These are phyloP conservation scores for Singerocomus inundabilis DNA, from an alignment of 1,284 basidiomycete genomes.

Conservation along the genomic window DNA sequence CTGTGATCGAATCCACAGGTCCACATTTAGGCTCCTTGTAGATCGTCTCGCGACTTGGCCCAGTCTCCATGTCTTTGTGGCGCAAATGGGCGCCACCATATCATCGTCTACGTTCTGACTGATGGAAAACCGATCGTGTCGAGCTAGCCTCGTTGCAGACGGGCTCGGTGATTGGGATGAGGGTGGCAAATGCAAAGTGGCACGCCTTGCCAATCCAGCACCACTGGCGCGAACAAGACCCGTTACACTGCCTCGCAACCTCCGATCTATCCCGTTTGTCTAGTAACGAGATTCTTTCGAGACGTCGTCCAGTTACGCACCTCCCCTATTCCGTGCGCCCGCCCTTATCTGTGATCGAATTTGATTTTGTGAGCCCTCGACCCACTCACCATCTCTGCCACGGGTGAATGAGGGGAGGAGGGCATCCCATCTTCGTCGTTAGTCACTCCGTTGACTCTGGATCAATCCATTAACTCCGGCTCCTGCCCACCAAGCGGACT, in stretches of 20 bases:
- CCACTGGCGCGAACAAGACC: neutral
- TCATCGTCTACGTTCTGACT: conserved; percentile 1
- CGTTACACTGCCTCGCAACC: neutral
- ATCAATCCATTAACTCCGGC: conserved; percentile 77
- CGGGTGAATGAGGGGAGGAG: conserved; percentile 46
- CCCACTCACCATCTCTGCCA: conserved; percentile 45
- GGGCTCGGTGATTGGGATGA: conserved; percentile 8
- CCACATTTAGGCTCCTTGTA: conserved; percentile 3
- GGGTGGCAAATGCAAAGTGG: conserved; percentile 5
- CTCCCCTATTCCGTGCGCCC: conserved; percentile 9
- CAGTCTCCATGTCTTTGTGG: conserved; percentile 3
- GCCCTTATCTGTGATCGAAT: conserved; percentile 9
- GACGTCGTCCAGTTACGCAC: conserved; percentile 38
- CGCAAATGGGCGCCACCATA: conserved; percentile 5
- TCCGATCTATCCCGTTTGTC: conserved; percentile 8
- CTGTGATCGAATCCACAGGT: neutral
- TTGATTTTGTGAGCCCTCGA: conserved; percentile 47
- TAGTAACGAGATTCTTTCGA: conserved; percentile 28
- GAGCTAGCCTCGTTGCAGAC: conserved; percentile 17
- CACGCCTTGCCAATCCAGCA: conserved; percentile 6
- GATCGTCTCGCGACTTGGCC: conserved; percentile 18
- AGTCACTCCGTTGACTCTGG: conserved; percentile 57
- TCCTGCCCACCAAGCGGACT: conserved; percentile 58
- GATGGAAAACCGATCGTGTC: conserved; percentile 4
- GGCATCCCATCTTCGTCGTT: conserved; percentile 34